phyloP scores from a whole-genome alignment of 306 rosid species.

The Rubus idaeus region DNA sequence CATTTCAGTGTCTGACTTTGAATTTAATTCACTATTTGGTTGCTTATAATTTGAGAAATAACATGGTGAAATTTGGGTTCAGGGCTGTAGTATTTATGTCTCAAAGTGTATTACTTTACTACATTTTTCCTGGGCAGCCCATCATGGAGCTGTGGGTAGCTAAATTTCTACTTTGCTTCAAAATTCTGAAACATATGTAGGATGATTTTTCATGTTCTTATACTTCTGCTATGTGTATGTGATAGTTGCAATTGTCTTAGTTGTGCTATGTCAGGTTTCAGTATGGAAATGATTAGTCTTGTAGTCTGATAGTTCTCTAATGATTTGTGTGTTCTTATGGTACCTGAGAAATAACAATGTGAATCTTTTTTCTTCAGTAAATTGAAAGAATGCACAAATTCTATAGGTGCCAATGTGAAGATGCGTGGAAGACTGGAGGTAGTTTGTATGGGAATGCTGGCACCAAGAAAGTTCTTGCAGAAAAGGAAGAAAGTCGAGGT shows the following conservation, averaged over 20 bases:
- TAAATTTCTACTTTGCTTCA: not conserved
- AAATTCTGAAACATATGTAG: not conserved
- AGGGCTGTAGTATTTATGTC: not conserved
- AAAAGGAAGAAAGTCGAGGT: constrained; percentile 60
- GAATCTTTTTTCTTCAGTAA: constrained; percentile 38
- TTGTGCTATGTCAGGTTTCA: not conserved
- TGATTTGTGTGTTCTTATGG: constrained; percentile 5
- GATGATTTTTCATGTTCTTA: not conserved
- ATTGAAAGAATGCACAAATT: constrained; percentile 31
- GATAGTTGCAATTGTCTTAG: not conserved
- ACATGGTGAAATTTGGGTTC: not conserved
- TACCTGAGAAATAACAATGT: constrained; percentile 1
- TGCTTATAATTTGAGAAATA: not conserved
- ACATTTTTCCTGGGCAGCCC: no score
- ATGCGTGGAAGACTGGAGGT: constrained; percentile 51
- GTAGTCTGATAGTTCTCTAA: not conserved
- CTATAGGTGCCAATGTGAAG: constrained; percentile 40
- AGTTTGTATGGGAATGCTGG: constrained; percentile 74
- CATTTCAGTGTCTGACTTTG: not conserved
- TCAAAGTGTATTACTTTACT: not conserved
- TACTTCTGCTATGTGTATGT: not conserved
- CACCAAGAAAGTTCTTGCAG: constrained; percentile 76
- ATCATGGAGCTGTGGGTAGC: not conserved
- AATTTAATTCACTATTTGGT: not conserved
- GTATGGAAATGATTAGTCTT: not conserved